Evolutionary conservation across 2,329 filamentous ascomycete species (phyloP), one percentile per base, ranked within the genome.

Genomic region (Phaeosphaeria sp.): DNA sequence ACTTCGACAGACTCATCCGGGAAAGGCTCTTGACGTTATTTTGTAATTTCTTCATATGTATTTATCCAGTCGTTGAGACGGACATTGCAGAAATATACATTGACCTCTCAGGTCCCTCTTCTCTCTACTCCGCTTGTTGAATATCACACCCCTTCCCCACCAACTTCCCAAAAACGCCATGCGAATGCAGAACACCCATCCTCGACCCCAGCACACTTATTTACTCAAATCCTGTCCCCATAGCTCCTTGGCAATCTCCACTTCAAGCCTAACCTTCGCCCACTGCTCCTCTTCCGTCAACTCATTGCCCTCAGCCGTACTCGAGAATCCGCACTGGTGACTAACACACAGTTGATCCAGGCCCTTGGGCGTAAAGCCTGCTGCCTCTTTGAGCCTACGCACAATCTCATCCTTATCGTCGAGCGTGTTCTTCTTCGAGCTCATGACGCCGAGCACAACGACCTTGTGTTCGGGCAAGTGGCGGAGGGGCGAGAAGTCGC

Each of bases 321-420:
- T 82, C 65, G 79, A 82, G 68, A 86, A 86, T 3, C 84, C 84
- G 65, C 84, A 87, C 75, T 87, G 84, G 66, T 86, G 84, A 62
- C 81, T 84, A 58, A 86, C 67, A 69, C 82, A 84, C 58, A 86
- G 74, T 79, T 86, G 84, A 51, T 84, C 80, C 7, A 86, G 73
- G 0, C 84, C 84, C 50, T 75, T 72, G n/a, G 82, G 81, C 64
- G 82, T 83, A 66, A 80, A 80, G 51, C 75, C 68, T 4, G 76
- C 76, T 5, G 77, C 77, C 63, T 78, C 73, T 54, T 67, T 67
- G 39, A 78, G 52, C 52, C 74, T 65, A 57, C 75, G 67, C n/a
- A 78, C 62, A 44, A 80, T 80, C 55, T 77, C 72, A 30, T 72
- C 69, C 62, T 77, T 77, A 64, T 82, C 76, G 58, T 88, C 85